A percentile compares a stretch with the other conserved stretches of the same genome.
These are phyloP conservation scores for Globisporangium cystogenes DNA, from an alignment of 352 stramenopile genomes.

Conservation along the genomic window DNA sequence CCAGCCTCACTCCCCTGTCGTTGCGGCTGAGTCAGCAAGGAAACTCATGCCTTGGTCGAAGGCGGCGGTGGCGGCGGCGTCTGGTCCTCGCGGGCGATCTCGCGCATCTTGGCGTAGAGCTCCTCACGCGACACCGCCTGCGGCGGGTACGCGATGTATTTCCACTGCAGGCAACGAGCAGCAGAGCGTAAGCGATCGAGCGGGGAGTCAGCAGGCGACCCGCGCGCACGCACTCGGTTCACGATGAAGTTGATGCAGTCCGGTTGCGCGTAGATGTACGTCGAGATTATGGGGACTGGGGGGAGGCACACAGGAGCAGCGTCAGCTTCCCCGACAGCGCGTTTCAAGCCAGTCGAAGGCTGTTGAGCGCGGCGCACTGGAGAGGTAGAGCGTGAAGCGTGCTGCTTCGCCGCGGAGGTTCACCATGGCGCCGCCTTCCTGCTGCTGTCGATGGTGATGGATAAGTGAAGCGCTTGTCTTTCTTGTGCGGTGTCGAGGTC, in stretches of 20 bases:
- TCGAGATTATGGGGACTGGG: slow-evolving; percentile 71
- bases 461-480: slow-evolving; percentile 4
- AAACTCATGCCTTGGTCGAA: slow-evolving; percentile 10
- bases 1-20: background rate
- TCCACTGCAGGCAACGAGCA: slow-evolving; percentile 34
- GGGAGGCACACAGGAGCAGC: background rate
- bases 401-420: slow-evolving; percentile 59
- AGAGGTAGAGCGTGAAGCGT: slow-evolving; percentile 69
- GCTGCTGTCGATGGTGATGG: background rate
- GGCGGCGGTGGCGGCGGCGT: slow-evolving; percentile 6
- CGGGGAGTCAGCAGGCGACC: background rate
- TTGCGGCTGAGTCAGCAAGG: background rate
- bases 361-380: slow-evolving; percentile 31
- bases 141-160: slow-evolving; percentile 83
- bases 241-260: slow-evolving; percentile 84
- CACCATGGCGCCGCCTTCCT: slow-evolving; percentile 28
- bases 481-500: background rate
- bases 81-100: slow-evolving; percentile 62
- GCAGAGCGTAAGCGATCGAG: background rate
- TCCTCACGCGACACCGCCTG: slow-evolving; percentile 73
- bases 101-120: slow-evolving; percentile 67
- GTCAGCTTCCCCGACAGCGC: background rate
- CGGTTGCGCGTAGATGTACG: slow-evolving; percentile 80
- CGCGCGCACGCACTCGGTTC: slow-evolving; percentile 30
- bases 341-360: background rate